These are phyloP conservation scores for Capronia epimyces DNA, from an alignment of 2,329 filamentous ascomycete genomes.

Conservation along the genomic window DNA sequence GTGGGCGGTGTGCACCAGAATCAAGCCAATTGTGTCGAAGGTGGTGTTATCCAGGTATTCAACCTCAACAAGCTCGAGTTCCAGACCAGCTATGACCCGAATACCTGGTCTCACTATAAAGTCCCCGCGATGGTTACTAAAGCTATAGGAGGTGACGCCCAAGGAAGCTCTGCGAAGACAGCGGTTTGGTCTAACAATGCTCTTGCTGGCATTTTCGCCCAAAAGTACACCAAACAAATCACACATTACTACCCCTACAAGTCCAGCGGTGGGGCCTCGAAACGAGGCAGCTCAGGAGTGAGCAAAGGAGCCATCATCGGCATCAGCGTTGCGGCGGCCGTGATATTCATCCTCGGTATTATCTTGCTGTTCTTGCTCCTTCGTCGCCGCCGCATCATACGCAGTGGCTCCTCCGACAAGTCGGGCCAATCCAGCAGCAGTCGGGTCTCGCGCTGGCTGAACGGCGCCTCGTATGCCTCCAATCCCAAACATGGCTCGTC, in stretches of 20 bases:
- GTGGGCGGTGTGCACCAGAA: conserved; percentile 33
- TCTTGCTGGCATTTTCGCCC: conserved; percentile 52
- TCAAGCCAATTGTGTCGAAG: conserved; percentile 20
- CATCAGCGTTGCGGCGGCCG: conserved; percentile 56
- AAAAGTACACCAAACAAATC: conserved; percentile 52
- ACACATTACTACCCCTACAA: conserved; percentile 57
- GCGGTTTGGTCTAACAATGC: conserved; percentile 30
- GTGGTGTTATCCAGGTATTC: conserved; percentile 45
- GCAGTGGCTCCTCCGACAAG: conserved; percentile 20
- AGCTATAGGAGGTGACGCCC: conserved; percentile 35
- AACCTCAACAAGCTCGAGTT: conserved; percentile 35
- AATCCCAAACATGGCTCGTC: conserved; percentile 6
- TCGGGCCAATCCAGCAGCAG: conserved; percentile 19
- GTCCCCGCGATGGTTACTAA: conserved; percentile 32
- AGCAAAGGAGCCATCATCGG: conserved; percentile 54
- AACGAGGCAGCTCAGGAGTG: conserved; percentile 7
- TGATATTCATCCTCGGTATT: conserved; percentile 51
- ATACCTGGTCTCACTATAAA: conserved; percentile 32
- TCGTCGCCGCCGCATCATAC: conserved; percentile 36
- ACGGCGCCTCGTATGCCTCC: conserved; percentile 17
- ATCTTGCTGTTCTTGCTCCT: conserved; percentile 51
- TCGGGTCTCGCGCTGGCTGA: conserved; percentile 20
- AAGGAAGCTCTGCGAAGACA: conserved; percentile 33
- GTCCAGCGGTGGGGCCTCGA: conserved; percentile 12
- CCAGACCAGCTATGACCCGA: conserved; percentile 32